These are phyloP conservation scores for Endocalyx cinctus DNA, from an alignment of 2,329 filamentous ascomycete species.

Conservation along the genomic window DNA sequence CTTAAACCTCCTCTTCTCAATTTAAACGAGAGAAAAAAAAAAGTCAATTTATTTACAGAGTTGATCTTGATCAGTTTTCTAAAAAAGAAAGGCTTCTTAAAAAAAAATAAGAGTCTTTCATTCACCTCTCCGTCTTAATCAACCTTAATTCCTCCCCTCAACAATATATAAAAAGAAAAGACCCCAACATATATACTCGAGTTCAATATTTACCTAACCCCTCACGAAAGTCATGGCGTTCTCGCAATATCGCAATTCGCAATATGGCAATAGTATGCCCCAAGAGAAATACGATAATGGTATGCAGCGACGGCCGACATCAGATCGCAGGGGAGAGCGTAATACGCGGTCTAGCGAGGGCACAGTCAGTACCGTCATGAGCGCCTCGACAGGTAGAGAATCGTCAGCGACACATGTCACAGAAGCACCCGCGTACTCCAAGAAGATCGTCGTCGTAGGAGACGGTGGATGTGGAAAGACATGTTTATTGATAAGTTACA, in stretches of 20 bases:
- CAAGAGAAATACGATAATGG: conserved; percentile 36
- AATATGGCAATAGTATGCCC: conserved; percentile 36
- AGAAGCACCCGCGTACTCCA: conserved; percentile 88
- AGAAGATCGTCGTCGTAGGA: conserved; percentile 98
- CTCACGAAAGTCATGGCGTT: conserved; percentile 54
- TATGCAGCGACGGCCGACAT: conserved; percentile 30
- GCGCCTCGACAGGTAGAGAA: conserved; percentile 68
- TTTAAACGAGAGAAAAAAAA: no score
- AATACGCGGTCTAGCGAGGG: conserved; percentile 74
- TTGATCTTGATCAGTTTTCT: no score
- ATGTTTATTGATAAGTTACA: conserved; percentile 96
- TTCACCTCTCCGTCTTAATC: no score
- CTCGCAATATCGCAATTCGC: conserved; percentile 49
- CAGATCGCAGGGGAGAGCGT: conserved; percentile 43
- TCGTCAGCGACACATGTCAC: conserved; percentile 81
- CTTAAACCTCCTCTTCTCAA: no score
- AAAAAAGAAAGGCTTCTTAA: no score
- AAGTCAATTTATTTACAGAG: no score
- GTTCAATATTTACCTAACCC: no score
- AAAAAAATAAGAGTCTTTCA: no score
- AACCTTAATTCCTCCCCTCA: no score
- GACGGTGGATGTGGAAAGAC: conserved; percentile 99
- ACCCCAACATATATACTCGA: no score
- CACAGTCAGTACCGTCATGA: conserved; percentile 81
- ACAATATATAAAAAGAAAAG: no score